Conservation (phyloP, 2,329 filamentous ascomycete species). For the Colletotrichum coccodes region DNA sequence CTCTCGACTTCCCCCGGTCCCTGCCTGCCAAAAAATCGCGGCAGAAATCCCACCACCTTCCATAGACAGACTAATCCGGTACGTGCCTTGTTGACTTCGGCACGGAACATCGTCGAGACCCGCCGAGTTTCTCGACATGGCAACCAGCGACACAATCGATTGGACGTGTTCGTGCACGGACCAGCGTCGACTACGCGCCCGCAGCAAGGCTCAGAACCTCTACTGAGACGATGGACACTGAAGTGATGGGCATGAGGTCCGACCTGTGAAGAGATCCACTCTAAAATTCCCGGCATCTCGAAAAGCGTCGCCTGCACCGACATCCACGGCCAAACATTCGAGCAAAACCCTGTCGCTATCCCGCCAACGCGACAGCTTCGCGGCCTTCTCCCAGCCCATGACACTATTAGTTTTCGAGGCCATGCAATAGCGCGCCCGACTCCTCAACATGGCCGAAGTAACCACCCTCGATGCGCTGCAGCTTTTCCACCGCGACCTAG, state of each 20-base stretch:
- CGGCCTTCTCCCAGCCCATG: constrained; percentile 24
- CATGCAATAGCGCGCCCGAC: constrained; percentile 57
- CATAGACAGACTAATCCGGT: background rate
- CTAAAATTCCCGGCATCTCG: constrained; percentile 34
- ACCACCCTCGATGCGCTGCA: constrained; percentile 81
- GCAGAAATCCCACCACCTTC: constrained; percentile 18
- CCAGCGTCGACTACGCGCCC: constrained; percentile 2
- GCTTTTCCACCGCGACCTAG: constrained; percentile 86
- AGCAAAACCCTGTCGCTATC: constrained; percentile 6
- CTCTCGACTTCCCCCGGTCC: background rate
- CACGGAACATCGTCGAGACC: constrained; percentile 15
- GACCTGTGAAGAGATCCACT: constrained; percentile 24
- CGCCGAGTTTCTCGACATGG: constrained; percentile 2
- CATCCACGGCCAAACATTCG: constrained; percentile 5
- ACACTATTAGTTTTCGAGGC: constrained; percentile 35
- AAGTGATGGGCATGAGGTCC: background rate
- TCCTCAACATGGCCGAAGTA: constrained; percentile 74
- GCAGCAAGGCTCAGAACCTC: background rate
- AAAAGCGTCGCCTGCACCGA: constrained; percentile 21
- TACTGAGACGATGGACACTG: background rate
- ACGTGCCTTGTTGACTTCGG: constrained; percentile 22
- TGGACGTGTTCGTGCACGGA: constrained; percentile 12
- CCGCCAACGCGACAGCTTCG: constrained; percentile 30
- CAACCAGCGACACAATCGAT: constrained; percentile 8
- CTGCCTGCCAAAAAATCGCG: background rate